Evolutionary conservation across 2,329 filamentous ascomycete genomes (phyloP), one percentile per base, ranked within the genome.

Genomic region (Teratosphaeriaceae sp.): DNA sequence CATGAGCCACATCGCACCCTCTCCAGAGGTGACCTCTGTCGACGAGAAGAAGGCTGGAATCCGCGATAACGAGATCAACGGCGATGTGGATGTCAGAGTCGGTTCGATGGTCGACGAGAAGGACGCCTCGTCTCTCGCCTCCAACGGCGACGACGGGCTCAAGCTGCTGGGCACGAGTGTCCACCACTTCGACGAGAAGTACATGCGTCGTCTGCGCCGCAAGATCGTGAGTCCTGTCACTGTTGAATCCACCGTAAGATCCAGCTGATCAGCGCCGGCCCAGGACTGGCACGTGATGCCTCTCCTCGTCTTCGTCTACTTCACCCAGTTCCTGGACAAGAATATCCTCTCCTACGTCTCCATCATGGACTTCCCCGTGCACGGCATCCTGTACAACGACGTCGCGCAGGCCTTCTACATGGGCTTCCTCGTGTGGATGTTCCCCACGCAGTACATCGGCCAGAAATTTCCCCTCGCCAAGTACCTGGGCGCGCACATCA

Each of bases 281-380:
- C 31, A 45, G 43, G 50, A 52, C 41, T 38, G 42, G 3, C 45
- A 44, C 18, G 40, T 52, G 20, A 45, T 44, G 31, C 50, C 50
- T 4, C 31, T 52, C 12, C 41, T 54, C 1, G 40, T 44, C 12
- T 43, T 29, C 15, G 30, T 44, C 8, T 58, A 58, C 31, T 56
- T 58, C 36, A 47, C 51, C 13, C 61, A 63, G 23, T 64, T 61
- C 33, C 46, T 65, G 21, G 64, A 66, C 40, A 65, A 66, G 47
- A 58, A 61, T 5, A 60, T 61, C 3, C 40, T 67, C 7, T 44
- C 45, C 40, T 64, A 62, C 42, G 51, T 56, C 1, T 54, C 60
- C 3, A 52, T 65, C 24, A 63, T 65, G 61, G 62, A 59, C 2
- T 47, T 66, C 13, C 46, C 65, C 58, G 57, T 47, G 13, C 49